Evolutionary conservation across 768 basidiomycete species (phyloP).

Genomic region (Sistotremastrum suecicum): DNA sequence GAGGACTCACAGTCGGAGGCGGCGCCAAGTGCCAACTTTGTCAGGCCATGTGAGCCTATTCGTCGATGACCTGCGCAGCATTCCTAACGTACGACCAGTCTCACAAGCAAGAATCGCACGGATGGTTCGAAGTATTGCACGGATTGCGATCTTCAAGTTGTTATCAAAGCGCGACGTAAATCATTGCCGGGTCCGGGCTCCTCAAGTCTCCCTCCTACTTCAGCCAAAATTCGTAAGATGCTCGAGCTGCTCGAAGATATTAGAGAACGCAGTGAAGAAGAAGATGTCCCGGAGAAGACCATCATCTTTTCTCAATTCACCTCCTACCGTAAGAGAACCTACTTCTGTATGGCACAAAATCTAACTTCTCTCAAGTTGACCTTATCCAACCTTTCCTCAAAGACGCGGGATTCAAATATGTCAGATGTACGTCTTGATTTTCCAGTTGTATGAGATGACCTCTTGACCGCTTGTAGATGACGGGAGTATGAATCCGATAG

Average conservation of each 20-base stretch:
- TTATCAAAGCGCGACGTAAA: constrained; percentile 30
- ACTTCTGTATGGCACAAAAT: constrained; percentile 9
- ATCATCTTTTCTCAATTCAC: constrained; percentile 96
- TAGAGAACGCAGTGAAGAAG: constrained; percentile 35
- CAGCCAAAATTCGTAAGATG: constrained; percentile 80
- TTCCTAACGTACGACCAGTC: constrained; percentile 7
- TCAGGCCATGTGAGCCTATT: constrained; percentile 41
- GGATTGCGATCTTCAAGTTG: constrained; percentile 39
- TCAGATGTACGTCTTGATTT: constrained; percentile 57
- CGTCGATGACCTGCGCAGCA: neutral
- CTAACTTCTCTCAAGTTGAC: constrained; percentile 33
- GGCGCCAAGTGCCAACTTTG: constrained; percentile 69
- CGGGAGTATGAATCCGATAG: constrained; percentile 65
- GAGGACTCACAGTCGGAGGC: constrained; percentile 43
- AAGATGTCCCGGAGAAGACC: constrained; percentile 54
- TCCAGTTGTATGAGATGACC: constrained; percentile 3
- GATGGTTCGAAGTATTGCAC: constrained; percentile 36
- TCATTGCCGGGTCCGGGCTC: constrained; percentile 12
- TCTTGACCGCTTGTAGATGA: constrained; percentile 47
- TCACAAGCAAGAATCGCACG: constrained; percentile 22
- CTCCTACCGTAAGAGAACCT: constrained; percentile 22
- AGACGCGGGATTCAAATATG: constrained; percentile 51
- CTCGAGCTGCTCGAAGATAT: constrained; percentile 57
- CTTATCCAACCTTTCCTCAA: constrained; percentile 75
- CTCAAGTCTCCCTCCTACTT: constrained; percentile 44